Conservation (phyloP, 1,284 basidiomycete species). For the Cryptococcus floricola region DNA sequence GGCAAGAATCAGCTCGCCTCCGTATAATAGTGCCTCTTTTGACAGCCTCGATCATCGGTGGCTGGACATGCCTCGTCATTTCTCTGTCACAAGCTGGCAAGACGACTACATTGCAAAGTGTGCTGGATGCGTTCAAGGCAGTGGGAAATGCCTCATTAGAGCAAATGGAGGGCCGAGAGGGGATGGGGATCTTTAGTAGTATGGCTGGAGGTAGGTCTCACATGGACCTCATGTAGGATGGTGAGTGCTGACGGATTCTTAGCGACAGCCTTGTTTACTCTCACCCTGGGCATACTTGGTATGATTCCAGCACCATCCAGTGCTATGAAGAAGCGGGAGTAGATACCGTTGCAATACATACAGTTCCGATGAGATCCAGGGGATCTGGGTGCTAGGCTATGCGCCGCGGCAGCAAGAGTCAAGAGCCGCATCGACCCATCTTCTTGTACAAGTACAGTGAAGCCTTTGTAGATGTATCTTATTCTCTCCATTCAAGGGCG, state of each 20-base stretch:
- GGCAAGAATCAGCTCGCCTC: conserved; percentile 45
- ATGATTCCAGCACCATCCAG: conserved; percentile 37
- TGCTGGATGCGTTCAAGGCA: conserved; percentile 28
- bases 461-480: too few species aligned
- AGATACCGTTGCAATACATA: neutral
- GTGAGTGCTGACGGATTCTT: neutral
- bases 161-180: conserved; percentile 16
- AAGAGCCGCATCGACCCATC: too few species aligned
- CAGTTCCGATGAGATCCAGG: too few species aligned
- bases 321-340: neutral
- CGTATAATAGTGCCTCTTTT: conserved; percentile 44
- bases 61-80: conserved; percentile 41
- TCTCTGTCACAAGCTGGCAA: conserved; percentile 40
- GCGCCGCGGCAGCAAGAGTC: too few species aligned
- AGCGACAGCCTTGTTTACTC: conserved; percentile 43
- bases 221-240: neutral
- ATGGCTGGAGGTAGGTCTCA: conserved; percentile 37
- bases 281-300: conserved; percentile 43
- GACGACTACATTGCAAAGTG: conserved; percentile 17
- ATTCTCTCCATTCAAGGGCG: too few species aligned
- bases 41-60: conserved; percentile 40
- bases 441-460: too few species aligned
- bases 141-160: conserved; percentile 18
- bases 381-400: too few species aligned
- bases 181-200: conserved; percentile 30